Evolutionary conservation across 257 asterid species (phyloP), one percentile per base, ranked within the genome.

Genomic region (Solanum paucissectum): DNA sequence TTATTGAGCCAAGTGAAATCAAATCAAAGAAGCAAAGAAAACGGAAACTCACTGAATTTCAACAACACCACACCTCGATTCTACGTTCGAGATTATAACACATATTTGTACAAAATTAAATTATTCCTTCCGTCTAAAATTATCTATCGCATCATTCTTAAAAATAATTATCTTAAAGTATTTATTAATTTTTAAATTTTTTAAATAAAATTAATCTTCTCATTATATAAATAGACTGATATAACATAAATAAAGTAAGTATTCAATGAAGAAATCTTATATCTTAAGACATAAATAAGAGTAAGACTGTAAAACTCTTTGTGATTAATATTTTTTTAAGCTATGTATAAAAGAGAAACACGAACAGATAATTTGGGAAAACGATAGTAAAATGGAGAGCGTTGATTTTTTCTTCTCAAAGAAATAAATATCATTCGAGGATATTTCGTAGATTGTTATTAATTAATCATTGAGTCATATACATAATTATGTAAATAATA

Each of bases 1-100:
- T 66, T 92, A 91, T 93, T 89, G 98, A 92, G 95, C 95, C 95
- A 90, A 89, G 95, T 93, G 94, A 90, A 89, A 87, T 83, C 68
- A 83, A 38, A 89, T 55, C 18, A 87, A 83, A 88, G 92, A 88
- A 52, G 60, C 60, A 52, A 16, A 16, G 16, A 5, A 16, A 16
- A 52, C 60, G 23, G 60, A 52, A 89, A 91, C 55, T 90, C 92
- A 91, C 88, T 84, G 89, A 89, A 88, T 89, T 90, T 73, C 91
- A 90, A 91, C 90, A 90, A 90, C 86, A 90, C 34, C 27, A 87
- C 36, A 89, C 86, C 66, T 72, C 55, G 58, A 66, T 86, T 91
- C 66, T 88, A 81, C 49, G 68, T 88, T 89, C 90, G 82, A 91
- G 87, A 87, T 38, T 42, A 16, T 38, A 38, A 27, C 68, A 58